Base-by-base conservation (phyloP, 2,329 filamentous ascomycete genomes). In the Apiospora phragmitis region DNA sequence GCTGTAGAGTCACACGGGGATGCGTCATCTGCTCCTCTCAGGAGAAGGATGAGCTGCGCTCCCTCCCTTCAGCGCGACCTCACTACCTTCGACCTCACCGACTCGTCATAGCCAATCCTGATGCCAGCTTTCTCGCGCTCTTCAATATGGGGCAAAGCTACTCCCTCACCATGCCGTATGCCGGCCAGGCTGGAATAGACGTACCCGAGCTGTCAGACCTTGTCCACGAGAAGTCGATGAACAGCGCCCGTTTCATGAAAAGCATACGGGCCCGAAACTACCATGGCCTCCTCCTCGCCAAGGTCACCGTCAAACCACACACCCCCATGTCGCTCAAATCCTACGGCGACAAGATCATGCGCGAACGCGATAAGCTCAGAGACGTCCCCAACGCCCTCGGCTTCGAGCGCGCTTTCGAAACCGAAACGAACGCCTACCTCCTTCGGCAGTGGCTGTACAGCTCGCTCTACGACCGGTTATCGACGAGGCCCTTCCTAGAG, bases 381-480 rank as follows among this genome's bases (percentile, higher is more conserved):
- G 92, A 95, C 75, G 91, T 99, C 2, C 94, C 95, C 41, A 99
- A 99, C 83, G 94, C 94, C 65, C 86, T 99, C 72, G 90, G 91
- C 68, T 98, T 97, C 83, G 93, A 98, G 80, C 91, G 94, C 73
- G 92, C 97, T 72, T 88, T 98, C 77, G 96, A 99, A 83, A 98
- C 95, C 16, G 92, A 93, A 73, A 95, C 92, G 59, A 95, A 95
- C 79, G 96, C 95, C 66, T 97, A 97, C 79, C 89, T 99, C 26
- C 94, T 98, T 70, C 92, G 96, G 68, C 97, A 98, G 82, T 98
- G 93, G 80, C 91, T 98, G 72, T 96, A 98, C 82, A 98, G 93
- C 85, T 98, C 96, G 32, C 88, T 99, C 5, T 99, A 99, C 83
- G 96, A 99, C 83, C 93, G 96, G 69, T 90, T 99, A 81, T 97